Evolutionary conservation across 805 yeast species (phyloP), one percentile per base, ranked within the genome.

Genomic region (Candida rishiriensis): DNA sequence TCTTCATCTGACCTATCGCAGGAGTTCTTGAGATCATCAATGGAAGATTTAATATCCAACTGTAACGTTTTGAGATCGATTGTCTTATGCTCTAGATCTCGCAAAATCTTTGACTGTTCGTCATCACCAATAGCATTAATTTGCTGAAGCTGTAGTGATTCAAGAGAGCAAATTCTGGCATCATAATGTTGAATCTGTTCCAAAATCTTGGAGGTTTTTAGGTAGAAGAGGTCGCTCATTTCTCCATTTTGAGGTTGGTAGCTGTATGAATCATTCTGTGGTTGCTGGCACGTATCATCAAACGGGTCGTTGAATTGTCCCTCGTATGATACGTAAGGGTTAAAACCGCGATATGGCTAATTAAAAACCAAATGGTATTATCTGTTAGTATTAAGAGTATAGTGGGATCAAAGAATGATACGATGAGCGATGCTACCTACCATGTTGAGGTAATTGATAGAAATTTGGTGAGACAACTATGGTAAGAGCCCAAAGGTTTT

Each of bases 61-160:
- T 37, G 85, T 12, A 37, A 26, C 14, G 33, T 37, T 37, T 33
- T 74, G 5, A 93, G 88, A 60, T 87, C 90, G 40, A 85, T 71
- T 38, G 81, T 80, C 46, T 84, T 71, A 43, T 77, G 69, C 59
- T 89, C 95, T 44, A 88, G 71, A 64, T 84, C 85, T 50, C 75
- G 74, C 63, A 37, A 29, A 2, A 37, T 10, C 17, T 85, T 79
- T 44, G 78, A 70, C 59, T 75, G 74, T 44, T 76, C 77, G 57
- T 81, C 85, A 54, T 75, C 77, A 57, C 76, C 78, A 46, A 83
- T 76, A 57, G 81, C 88, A 46, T 78, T 78, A 54, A 85, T 66
- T 39, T 84, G 65, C 51, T 78, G 75, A 61, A 73, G 75, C 68
- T 84, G 90, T 56, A 78, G 73, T 41, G 72, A 67, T 60, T 82